Evolutionary conservation across 2,329 filamentous ascomycete genomes (phyloP).

Genomic region (Colletotrichum filicis): DNA sequence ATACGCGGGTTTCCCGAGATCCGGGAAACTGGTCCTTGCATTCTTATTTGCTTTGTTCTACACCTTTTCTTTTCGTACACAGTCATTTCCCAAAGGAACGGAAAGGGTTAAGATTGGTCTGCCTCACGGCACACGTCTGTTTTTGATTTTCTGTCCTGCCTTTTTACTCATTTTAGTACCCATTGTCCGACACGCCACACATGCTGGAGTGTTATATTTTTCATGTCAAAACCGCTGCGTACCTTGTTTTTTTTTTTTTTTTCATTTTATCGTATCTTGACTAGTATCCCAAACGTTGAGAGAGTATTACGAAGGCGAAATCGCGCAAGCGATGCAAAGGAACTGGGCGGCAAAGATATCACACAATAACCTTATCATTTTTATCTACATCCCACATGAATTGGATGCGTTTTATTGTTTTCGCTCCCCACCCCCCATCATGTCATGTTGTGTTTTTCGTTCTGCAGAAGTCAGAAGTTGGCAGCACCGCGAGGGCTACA

Average conservation of each 20-base stretch:
- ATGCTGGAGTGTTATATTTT: background rate
- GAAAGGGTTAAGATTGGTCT: slow-evolving; percentile 45
- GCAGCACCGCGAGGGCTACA: slow-evolving; percentile 20
- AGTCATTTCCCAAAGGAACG: slow-evolving; percentile 34
- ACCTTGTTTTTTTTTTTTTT: background rate
- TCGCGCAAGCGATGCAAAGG: slow-evolving; percentile 30
- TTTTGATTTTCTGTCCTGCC: slow-evolving; percentile 36
- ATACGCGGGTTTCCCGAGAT: background rate
- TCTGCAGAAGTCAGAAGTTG: background rate
- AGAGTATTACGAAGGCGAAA: slow-evolving; percentile 14
- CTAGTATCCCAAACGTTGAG: slow-evolving; percentile 23
- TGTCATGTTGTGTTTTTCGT: background rate
- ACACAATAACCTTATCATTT: slow-evolving; percentile 2
- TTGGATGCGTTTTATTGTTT: background rate
- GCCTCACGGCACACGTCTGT: slow-evolving; percentile 48
- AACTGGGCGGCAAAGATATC: slow-evolving; percentile 23
- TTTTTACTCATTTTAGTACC: background rate
- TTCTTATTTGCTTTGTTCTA: slow-evolving; percentile 13
- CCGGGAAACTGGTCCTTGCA: slow-evolving; percentile 6
- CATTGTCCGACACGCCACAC: background rate
- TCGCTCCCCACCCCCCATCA: background rate
- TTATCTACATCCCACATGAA: background rate
- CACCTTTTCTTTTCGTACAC: slow-evolving; percentile 27
- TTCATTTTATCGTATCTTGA: background rate
- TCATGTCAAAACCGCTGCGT: background rate